Evolutionary conservation across 768 basidiomycete genomes (phyloP), one percentile per base, ranked within the genome.

Genomic region (Hygrocybe coccinea): DNA sequence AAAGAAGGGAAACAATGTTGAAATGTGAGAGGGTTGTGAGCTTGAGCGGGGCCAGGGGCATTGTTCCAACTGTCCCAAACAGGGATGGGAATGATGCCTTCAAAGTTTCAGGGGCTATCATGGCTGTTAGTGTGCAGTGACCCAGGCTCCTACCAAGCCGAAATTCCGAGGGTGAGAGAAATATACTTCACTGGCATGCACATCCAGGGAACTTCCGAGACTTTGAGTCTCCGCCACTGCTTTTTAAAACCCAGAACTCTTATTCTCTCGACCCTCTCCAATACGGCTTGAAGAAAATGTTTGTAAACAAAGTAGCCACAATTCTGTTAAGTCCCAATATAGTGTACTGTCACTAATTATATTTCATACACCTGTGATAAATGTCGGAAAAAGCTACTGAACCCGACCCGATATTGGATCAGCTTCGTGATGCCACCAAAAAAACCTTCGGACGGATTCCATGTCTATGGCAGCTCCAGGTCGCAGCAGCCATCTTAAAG

Each of bases 381-480:
- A 41, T 41, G 39, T 14, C 39, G 11, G 39, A 14, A 41, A 41
- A 41, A 41, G 3, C 39, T 19, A 5, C 15, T 15, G 15, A 22
- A 11, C 37, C 19, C 24, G 21, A n/a, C 38, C 52, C 22, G 3
- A 24, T 7, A 17, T 14, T 53, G 35, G 29, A 33, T 5, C n/a
- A 55, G 21, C 29, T 55, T 14, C 54, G 54, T 37, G 15, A 22
- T 4, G 11, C 9, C 3, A 44, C 39, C n/a, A 9, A 11, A 6
- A 34, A 48, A 39, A 49, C 3, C 5, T 37, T 55, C 21, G n/a
- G 34, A 14, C 33, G 24, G 25, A 12, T 29, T 8, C 63, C 64
- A 15, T 69, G 67, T 45, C 50, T 62, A 0, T 67, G 64, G 62
- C 65, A 67, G 43, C 14, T 59, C 10, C 37, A 61, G n/a, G 54